phyloP scores from a whole-genome alignment of 2,329 filamentous ascomycete genomes.

The Fusarium phyllophilum region DNA sequence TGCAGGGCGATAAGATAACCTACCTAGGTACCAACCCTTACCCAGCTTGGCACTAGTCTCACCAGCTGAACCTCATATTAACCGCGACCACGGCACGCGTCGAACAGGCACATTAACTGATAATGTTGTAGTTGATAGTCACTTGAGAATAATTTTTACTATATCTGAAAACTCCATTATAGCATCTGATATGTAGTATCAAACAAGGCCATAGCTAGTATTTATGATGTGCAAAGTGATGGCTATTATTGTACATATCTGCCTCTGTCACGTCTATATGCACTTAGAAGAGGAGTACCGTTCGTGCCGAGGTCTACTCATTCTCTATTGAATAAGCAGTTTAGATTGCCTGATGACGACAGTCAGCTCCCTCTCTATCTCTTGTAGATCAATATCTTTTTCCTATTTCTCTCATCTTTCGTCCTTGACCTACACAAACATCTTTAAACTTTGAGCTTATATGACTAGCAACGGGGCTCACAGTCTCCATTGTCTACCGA shows the following conservation, averaged over 20 bases:
- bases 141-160: neutral
- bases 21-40: neutral
- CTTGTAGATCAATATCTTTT: neutral
- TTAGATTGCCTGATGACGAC: constrained; percentile 24
- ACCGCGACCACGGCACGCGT: neutral
- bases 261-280: neutral
- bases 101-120: neutral
- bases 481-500: constrained; percentile 8
- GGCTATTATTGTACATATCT: neutral
- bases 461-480: neutral
- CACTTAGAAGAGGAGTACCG: constrained; percentile 6
- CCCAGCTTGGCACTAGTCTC: neutral
- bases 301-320: constrained; percentile 39
- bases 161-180: neutral
- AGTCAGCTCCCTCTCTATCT: neutral
- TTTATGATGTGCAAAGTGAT: neutral
- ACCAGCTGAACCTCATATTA: neutral
- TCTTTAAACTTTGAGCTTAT: neutral
- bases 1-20: constrained; percentile 38
- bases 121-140: neutral
- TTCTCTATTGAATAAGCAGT: neutral
- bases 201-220: neutral
- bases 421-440: neutral
- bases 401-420: neutral
- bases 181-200: neutral